Evolutionary conservation across 768 basidiomycete species (phyloP), one percentile per base, ranked within the genome.

Genomic region (Pulveroboletus sp.): DNA sequence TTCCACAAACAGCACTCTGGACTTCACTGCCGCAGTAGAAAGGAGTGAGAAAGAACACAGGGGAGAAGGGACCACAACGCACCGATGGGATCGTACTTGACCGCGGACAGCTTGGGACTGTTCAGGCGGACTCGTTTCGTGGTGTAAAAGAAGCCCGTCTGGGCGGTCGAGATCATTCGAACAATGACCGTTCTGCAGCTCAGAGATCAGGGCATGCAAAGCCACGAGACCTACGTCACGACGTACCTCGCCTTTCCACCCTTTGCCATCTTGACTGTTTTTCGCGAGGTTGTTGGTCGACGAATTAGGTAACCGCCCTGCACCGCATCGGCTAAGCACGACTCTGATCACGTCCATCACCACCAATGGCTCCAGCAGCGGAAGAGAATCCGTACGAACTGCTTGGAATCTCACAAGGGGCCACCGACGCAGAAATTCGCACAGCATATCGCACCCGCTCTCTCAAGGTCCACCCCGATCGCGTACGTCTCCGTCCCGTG

Each of bases 1-100:
- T 69, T 90, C 88, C 1, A 90, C 82, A 55, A 91, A 91, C 26
- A 91, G 71, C 2, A 91, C 88, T 19, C 85, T 73, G 42, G 76
- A 71, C 59, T 82, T 82, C 31, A 89, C 88, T 90, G 47, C 12
- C 10, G 48, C 11, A 12, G 4, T 29, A 14, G 30, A 38, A 43
- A 24, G 22, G 37, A 31, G 42, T 52, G 16, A 58, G 19, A 16
- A 30, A 10, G 1, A 22, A 6, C 9, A 19, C 16, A 14, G 6
- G 45, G 4, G 27, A n/a, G 44, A 26, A 17, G 17, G 9, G 44
- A 45, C 19, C 4, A 43, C 27, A n/a, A 65, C 81, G 50, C 65
- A 91, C 92, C 89, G 62, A 74, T 72, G 1, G 91, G 90, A 62
- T 95, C 93, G 65, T 93, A 94, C 68, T 94, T 95, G 59, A 94